Percentiles rank a stretch among this genome's conserved stretches.
These are phyloP conservation scores for Mycena filopes DNA, from an alignment of 768 basidiomycete genomes.

Conservation along the genomic window DNA sequence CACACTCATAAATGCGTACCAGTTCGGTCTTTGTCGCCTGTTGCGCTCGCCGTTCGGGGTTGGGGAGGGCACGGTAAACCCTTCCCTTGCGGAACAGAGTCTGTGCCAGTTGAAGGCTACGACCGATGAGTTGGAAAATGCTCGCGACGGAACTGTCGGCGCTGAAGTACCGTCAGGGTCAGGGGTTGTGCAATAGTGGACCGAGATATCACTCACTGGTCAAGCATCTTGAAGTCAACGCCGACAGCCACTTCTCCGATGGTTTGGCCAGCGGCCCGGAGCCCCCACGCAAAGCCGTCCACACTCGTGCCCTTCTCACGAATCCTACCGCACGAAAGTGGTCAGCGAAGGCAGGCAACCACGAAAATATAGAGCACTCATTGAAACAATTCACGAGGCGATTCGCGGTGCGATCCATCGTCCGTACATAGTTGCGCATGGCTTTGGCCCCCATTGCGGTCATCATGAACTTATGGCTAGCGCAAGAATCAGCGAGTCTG, in stretches of 20 bases:
- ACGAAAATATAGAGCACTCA: no score
- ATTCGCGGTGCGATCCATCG: conserved; percentile 28
- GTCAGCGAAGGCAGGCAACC: no score
- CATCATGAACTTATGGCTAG: conserved; percentile 33
- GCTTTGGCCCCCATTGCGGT: conserved; percentile 31
- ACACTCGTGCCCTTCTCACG: conserved; percentile 13
- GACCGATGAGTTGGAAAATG: conserved; percentile 8
- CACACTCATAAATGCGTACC: not conserved
- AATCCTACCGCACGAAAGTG: conserved; percentile 14
- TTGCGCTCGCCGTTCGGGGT: conserved; percentile 22
- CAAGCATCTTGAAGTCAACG: conserved; percentile 24
- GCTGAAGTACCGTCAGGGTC: not conserved
- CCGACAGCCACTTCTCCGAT: conserved; percentile 30
- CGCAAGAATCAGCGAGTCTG: no score
- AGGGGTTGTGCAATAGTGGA: not conserved
- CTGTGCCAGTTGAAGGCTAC: conserved; percentile 17
- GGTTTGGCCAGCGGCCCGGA: conserved; percentile 26
- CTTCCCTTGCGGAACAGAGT: conserved; percentile 24
- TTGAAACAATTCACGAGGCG: conserved; percentile 24
- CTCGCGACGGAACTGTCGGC: conserved; percentile 6
- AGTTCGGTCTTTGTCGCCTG: not conserved
- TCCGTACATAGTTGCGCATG: conserved; percentile 30
- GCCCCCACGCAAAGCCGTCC: conserved; percentile 23
- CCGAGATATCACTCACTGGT: conserved; percentile 1
- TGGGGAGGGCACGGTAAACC: conserved; percentile 28